A percentile compares a stretch with the other conserved stretches of the same genome.
These are phyloP conservation scores for Sodiomyces alkalinus DNA, from an alignment of 2,329 filamentous ascomycete species.

Conservation along the genomic window DNA sequence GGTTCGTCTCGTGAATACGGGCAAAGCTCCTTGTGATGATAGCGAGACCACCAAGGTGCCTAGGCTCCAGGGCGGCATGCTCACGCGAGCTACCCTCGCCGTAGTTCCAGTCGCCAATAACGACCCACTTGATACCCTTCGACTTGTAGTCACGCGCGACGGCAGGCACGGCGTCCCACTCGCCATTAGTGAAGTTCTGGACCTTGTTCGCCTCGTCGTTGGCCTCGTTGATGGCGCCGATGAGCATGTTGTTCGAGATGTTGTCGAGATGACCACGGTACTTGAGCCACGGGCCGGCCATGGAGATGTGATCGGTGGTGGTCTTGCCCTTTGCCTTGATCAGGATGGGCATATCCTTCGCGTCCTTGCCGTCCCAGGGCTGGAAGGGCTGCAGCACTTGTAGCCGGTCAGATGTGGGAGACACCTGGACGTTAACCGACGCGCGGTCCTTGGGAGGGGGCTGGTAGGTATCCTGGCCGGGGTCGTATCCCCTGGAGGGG, in stretches of 20 bases:
- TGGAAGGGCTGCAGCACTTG: constrained; percentile 80
- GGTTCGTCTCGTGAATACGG: constrained; percentile 99
- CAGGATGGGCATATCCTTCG: constrained; percentile 67
- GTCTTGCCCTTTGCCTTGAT: constrained; percentile 97
- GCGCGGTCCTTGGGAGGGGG: constrained; percentile 71
- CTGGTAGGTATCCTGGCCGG: constrained; percentile 89
- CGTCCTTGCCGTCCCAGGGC: constrained; percentile 87
- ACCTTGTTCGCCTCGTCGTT: constrained; percentile 98
- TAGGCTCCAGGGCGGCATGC: constrained; percentile 93
- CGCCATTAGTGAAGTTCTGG: constrained; percentile 73
- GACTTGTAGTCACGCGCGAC: constrained; percentile 98
- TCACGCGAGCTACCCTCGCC: constrained; percentile 95
- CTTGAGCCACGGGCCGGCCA: constrained; percentile 95
- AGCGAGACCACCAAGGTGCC: constrained; percentile 90
- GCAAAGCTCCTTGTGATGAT: constrained; percentile 94
- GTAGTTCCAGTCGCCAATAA: constrained; percentile 99
- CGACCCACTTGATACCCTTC: constrained; percentile 92
- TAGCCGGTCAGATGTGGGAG: constrained; percentile 82
- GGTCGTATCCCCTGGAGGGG: constrained; percentile 70
- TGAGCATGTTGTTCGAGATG: constrained; percentile 99
- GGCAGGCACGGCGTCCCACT: constrained; percentile 78
- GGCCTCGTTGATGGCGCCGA: constrained; percentile 88
- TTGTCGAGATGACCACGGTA: constrained; percentile 98
- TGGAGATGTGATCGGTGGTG: constrained; percentile 93
- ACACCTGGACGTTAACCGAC: constrained; percentile 63